Evolutionary conservation across 495 filamentous ascomycete genomes (phyloP), one percentile per base, ranked within the genome.

Genomic region (Penicillium paxilli): DNA sequence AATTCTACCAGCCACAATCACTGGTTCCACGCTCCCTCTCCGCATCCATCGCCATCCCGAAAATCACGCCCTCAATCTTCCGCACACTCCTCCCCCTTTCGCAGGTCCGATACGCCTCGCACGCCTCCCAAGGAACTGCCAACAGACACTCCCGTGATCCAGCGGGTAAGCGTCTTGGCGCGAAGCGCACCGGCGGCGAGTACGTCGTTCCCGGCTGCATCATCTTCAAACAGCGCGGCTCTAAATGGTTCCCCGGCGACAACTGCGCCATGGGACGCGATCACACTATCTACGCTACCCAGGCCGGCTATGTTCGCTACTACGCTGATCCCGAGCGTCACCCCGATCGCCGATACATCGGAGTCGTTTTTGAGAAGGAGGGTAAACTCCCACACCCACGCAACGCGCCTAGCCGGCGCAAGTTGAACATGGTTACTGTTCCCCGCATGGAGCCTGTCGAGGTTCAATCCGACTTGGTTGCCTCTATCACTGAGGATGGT

Each of bases 131-230:
- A 79, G 91, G 91, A 62, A 85, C 90, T 47, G 93, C 93, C 69
- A 96, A 87, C 69, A 71, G 87, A 57, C 82, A 84, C 66, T 83
- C 86, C 28, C 91, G 91, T 68, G 87, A 96, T 66, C 90, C 91
- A 1, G 83, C 92, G 12, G 92, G 94, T 51, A 97, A 96, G 76
- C 89, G 96, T 65, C 79, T 98, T 49, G 94, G 94, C 42, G 91
- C 92, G 5, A 99, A 99, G 78, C 93, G 90, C 78, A 84, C 86
- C 4, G 89, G 86, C 64, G 92, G 91, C 63, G 86, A 96, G 71
- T 93, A 89, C 66, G 94, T 99, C 11, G 85, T 92, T 42, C 85
- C 91, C 3, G 95, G 95, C 23, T 96, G 94, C 79, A 98, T 99
- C 70, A 92, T 99, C 73, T 99, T 95, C 83, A 86, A 87, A 57